These are phyloP conservation scores for Tremella yokohamensis DNA, from an alignment of 768 basidiomycete genomes.

Conservation along the genomic window DNA sequence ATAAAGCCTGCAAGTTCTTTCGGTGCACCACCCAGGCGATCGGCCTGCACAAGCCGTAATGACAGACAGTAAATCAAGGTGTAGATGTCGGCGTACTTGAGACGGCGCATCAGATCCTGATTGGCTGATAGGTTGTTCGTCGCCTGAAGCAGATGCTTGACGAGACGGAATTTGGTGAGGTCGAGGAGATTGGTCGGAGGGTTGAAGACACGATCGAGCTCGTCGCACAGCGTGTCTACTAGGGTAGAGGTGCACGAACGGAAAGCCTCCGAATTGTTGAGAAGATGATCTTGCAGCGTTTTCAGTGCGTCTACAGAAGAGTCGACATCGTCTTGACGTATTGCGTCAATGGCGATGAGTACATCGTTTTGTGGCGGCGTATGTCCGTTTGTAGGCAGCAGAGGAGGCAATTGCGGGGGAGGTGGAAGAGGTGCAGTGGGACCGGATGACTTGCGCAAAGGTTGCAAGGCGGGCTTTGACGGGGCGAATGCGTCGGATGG, in stretches of 20 bases:
- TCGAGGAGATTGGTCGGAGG: slow-evolving; percentile 67
- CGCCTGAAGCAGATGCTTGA: slow-evolving; percentile 96
- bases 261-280: slow-evolving; percentile 71
- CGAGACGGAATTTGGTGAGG: slow-evolving; percentile 82
- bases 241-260: slow-evolving; percentile 70
- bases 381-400: slow-evolving; percentile 3
- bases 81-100: slow-evolving; percentile 79
- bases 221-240: slow-evolving; percentile 81
- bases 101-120: slow-evolving; percentile 74
- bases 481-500: slow-evolving; percentile 2
- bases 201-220: slow-evolving; percentile 90
- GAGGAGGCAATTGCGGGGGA: slow-evolving; percentile 2
- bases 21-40: slow-evolving; percentile 75
- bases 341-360: slow-evolving; percentile 80
- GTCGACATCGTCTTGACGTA: slow-evolving; percentile 77
- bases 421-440: neutral
- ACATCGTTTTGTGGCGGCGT: slow-evolving; percentile 34
- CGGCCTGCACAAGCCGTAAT: slow-evolving; percentile 83
- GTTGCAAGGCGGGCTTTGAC: slow-evolving; percentile 28
- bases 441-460: slow-evolving; percentile 6
- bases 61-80: slow-evolving; percentile 89
- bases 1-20: slow-evolving; percentile 94
- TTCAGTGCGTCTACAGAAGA: slow-evolving; percentile 91
- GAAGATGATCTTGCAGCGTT: slow-evolving; percentile 80
- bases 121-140: slow-evolving; percentile 93